Evolutionary conservation across 1,284 basidiomycete genomes (phyloP).

Genomic region (Boletus semigastroideus): DNA sequence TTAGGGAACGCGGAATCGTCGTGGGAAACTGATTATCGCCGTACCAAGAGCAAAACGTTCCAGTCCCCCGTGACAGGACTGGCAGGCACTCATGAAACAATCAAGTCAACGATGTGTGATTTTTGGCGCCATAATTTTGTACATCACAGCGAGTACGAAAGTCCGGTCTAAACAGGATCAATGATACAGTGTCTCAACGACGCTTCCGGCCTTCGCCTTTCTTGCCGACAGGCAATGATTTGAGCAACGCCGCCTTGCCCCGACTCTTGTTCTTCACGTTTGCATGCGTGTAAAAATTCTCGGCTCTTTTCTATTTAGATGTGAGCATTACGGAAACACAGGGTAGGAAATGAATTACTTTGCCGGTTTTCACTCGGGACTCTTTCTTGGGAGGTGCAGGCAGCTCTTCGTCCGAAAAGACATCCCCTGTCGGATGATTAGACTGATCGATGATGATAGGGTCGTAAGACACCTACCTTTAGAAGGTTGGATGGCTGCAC

Average conservation of each 20-base stretch:
- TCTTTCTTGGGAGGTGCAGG: conserved; percentile 50
- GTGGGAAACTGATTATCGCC: conserved; percentile 36
- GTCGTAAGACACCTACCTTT: conserved; percentile 17
- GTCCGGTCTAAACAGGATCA: neutral
- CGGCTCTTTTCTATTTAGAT: conserved; percentile 69
- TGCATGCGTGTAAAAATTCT: conserved; percentile 86
- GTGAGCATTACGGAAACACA: conserved; percentile 12
- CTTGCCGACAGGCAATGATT: conserved; percentile 50
- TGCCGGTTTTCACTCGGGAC: conserved; percentile 86
- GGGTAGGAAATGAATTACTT: conserved; percentile 44
- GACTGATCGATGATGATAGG: neutral
- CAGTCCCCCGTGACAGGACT: no score
- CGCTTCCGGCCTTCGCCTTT: conserved; percentile 42
- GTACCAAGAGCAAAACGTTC: conserved; percentile 4
- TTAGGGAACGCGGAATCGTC: conserved; percentile 21
- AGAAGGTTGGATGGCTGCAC: conserved; percentile 28
- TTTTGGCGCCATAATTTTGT: conserved; percentile 7
- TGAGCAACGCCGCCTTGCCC: conserved; percentile 57
- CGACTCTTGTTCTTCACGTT: conserved; percentile 92
- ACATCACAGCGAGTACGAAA: conserved; percentile 7
- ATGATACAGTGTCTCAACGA: conserved; percentile 26
- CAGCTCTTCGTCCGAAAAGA: conserved; percentile 37
- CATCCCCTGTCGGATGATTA: conserved; percentile 21
- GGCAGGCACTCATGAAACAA: conserved; percentile 13
- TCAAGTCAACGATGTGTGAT: conserved; percentile 3